Evolutionary conservation across 805 yeast species (phyloP).

Genomic region (Tanozyma kutaoensis): DNA sequence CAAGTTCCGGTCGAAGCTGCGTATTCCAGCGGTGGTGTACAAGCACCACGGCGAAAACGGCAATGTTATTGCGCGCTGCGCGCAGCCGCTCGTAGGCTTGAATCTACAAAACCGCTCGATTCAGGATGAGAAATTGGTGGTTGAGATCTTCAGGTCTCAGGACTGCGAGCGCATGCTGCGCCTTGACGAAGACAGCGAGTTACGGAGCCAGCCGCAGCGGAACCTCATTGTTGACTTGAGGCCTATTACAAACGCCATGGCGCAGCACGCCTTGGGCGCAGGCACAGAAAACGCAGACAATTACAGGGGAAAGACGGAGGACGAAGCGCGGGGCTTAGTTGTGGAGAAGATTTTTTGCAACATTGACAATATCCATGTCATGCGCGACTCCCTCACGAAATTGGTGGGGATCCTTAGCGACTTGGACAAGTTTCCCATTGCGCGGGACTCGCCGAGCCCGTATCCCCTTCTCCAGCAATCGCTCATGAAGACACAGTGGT

Average conservation of each 20-base stretch:
- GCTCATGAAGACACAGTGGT: conserved; percentile 65
- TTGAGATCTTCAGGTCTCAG: conserved; percentile 60
- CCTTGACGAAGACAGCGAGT: conserved; percentile 9
- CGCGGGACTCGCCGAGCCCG: conserved; percentile 1
- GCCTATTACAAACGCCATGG: conserved; percentile 90
- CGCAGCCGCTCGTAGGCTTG: conserved; percentile 89
- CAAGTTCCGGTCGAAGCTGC: conserved; percentile 69
- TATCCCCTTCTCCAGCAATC: conserved; percentile 29
- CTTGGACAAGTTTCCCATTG: conserved; percentile 43
- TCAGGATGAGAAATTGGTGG: conserved; percentile 79
- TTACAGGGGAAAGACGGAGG: conserved; percentile 32
- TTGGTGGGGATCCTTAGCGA: conserved; percentile 46
- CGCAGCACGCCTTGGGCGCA: conserved; percentile 95
- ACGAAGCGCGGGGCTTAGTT: conserved; percentile 7
- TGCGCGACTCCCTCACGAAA: conserved; percentile 69
- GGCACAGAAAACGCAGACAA: conserved; percentile 91
- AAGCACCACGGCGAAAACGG: conserved; percentile 47
- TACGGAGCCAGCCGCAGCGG: conserved; percentile 22
- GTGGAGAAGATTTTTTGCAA: conserved; percentile 70
- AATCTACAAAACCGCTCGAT: conserved; percentile 69
- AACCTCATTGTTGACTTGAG: conserved; percentile 81
- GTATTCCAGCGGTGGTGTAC: conserved; percentile 77
- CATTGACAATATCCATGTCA: conserved; percentile 90
- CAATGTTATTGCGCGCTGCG: conserved; percentile 73
- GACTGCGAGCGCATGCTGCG: conserved; percentile 12